Evolutionary conservation across 176 grass and related monocot genomes (phyloP), one percentile per base, ranked within the genome.

Genomic region (Poa pratensis): DNA sequence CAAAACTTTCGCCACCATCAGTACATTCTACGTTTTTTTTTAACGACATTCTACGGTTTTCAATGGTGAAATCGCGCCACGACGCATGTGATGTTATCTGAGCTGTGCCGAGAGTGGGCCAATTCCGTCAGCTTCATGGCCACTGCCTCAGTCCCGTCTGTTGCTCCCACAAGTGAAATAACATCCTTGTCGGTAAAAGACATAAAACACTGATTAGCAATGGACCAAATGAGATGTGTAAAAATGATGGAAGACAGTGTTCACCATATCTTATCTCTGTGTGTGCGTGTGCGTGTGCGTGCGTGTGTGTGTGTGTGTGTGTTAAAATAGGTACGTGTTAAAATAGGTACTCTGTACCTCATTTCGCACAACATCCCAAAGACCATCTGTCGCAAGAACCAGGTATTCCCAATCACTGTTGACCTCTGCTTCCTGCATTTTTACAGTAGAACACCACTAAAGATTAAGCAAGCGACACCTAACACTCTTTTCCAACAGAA

Each of bases 361-460:
- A 66, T 95, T 94, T 81, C 37, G 50, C 28, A 94, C 66, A 26
- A 89, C 93, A 87, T 95, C 96, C 96, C 96, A 98, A 72, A 95
- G 83, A 23, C 91, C 93, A 92, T 98, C 93, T 11, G 82, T 95
- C 64, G 96, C 96, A 65, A 95, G 93, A 86, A 95, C 86, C 55
- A 98, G 72, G 42, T 88, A 91, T 68, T 98, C 86, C 34, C 90
- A 85, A 43, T 95, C 70, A 78, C 81, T 80, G 75, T 84, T 59
- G 17, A 94, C 87, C 68, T 81, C 69, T 83, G 86, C 81, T 83
- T 92, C 91, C 96, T 98, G 86, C 52, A 75, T 50, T 49, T 80
- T 37, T 26, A 30, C 18, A 82, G 19, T 27, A 68, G 6, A 84
- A 67, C 39, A 69, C 17, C 30, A 76, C 28, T 46, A 69, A n/a